phyloP scores from a whole-genome alignment of 2,329 filamentous ascomycete genomes.

The Cercospora zeae-maydis region DNA sequence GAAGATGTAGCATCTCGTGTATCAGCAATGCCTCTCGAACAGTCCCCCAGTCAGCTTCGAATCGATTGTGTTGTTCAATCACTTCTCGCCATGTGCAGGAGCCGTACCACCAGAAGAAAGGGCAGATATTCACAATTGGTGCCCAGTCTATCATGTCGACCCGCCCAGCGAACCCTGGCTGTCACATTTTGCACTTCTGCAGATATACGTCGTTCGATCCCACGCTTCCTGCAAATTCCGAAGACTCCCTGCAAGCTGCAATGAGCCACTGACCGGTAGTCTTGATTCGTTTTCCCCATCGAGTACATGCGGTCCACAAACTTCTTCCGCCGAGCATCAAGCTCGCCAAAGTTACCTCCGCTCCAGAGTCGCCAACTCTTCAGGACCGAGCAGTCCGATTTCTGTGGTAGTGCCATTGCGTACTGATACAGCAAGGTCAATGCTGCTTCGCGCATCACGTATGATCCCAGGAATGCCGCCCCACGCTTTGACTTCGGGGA shows the following conservation, averaged over 20 bases:
- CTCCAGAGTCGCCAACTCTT: background rate
- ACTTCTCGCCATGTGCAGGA: background rate
- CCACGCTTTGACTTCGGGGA: background rate
- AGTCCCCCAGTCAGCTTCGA: background rate
- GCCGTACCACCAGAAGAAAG: background rate
- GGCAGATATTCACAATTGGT: background rate
- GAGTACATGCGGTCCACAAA: background rate
- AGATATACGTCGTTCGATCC: background rate
- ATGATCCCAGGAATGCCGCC: background rate
- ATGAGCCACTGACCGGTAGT: background rate
- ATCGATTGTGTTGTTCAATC: background rate
- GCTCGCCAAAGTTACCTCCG: background rate
- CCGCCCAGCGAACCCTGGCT: background rate
- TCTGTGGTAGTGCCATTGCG: background rate
- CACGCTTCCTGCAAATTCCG: background rate
- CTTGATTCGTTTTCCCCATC: background rate
- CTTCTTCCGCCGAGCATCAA: background rate
- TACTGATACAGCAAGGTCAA: background rate
- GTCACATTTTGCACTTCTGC: background rate
- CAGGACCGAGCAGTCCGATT: background rate
- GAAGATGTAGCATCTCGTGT: background rate
- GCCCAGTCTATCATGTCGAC: background rate
- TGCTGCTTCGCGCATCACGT: background rate
- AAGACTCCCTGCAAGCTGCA: background rate
- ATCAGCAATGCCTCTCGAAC: background rate